A percentile compares a stretch with the other conserved stretches of the same genome.
phyloP scores from a whole-genome alignment of 2,329 filamentous ascomycete species.

The Penicillium sp. region DNA sequence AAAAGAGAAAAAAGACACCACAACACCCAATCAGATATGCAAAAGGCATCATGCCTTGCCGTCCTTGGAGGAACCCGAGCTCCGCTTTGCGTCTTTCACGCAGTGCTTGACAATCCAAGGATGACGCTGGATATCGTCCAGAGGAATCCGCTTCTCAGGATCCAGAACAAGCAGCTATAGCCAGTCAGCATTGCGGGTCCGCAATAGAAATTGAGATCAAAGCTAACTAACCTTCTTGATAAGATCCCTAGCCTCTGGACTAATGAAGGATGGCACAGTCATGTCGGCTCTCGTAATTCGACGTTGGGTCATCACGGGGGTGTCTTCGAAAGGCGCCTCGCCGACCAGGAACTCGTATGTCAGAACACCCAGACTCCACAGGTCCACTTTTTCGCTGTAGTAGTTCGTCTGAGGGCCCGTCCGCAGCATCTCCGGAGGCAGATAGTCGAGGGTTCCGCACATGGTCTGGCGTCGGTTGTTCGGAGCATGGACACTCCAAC shows the following conservation, averaged over 20 bases:
- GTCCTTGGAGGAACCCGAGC: slow-evolving; percentile 37
- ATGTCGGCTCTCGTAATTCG: slow-evolving; percentile 87
- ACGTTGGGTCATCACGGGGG: slow-evolving; percentile 86
- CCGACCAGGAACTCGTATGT: slow-evolving; percentile 96
- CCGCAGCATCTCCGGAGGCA: slow-evolving; percentile 96
- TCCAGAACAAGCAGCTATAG: slow-evolving; percentile 77
- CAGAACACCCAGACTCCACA: slow-evolving; percentile 92
- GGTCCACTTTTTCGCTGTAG: slow-evolving; percentile 91
- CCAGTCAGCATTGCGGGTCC: slow-evolving; percentile 19
- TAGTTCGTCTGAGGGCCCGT: slow-evolving; percentile 75
- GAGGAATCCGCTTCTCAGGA: slow-evolving; percentile 84
- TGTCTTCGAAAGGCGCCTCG: slow-evolving; percentile 95
- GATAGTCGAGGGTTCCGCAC: slow-evolving; percentile 95
- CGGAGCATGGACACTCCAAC: slow-evolving; percentile 96
- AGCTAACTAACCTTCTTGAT: slow-evolving; percentile 69
- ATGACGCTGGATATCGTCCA: slow-evolving; percentile 83
- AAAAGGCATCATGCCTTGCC: slow-evolving; percentile 26
- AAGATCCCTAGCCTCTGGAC: slow-evolving; percentile 80
- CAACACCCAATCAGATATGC: slow-evolving; percentile 20
- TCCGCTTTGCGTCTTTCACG: slow-evolving; percentile 51
- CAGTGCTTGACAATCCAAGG: slow-evolving; percentile 98
- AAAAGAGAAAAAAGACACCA: slow-evolving; percentile 13
- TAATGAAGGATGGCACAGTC: slow-evolving; percentile 86
- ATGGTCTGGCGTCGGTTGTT: slow-evolving; percentile 91
- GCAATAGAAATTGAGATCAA: background rate